Evolutionary conservation across 73 alveolate species (phyloP).

Genomic region (Paramecium bursaria): DNA sequence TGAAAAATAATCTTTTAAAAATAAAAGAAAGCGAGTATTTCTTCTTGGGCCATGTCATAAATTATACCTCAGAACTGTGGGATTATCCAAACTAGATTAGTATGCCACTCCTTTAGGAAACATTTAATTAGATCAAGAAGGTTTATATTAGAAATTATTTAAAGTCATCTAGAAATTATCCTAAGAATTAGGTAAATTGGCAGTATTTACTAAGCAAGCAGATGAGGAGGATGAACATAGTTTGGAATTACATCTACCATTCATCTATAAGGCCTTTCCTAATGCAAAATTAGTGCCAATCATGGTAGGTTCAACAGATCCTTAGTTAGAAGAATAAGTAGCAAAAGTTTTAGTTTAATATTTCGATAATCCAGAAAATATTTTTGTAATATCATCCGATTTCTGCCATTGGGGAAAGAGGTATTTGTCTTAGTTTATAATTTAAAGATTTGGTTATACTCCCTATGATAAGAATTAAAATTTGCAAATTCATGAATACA

Average conservation of each 20-base stretch:
- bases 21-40: conserved; percentile 86
- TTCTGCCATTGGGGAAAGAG: conserved; percentile 98
- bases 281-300: conserved; percentile 89
- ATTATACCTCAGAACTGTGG: conserved; percentile 91
- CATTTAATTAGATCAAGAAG: conserved; percentile 81
- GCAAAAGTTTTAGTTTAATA: conserved; percentile 85
- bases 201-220: conserved; percentile 72
- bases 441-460: conserved; percentile 70
- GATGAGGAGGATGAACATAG: conserved; percentile 96
- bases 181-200: conserved; percentile 75
- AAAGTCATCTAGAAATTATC: conserved; percentile 47
- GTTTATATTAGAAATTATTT: background rate
- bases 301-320: conserved; percentile 90
- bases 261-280: conserved; percentile 84
- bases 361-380: conserved; percentile 81
- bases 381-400: conserved; percentile 92
- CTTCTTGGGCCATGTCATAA: conserved; percentile 98
- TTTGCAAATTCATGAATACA: conserved; percentile 81
- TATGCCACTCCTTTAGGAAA: conserved; percentile 95
- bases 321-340: conserved; percentile 74
- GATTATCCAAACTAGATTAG: conserved; percentile 77
- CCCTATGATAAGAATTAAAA: conserved; percentile 80
- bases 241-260: conserved; percentile 96
- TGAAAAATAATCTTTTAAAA: background rate
- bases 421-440: conserved; percentile 31